Percentiles rank a stretch among this genome's conserved stretches.
Evolutionary conservation across 78 protist genomes (phyloP).

Genomic region (Polysphondylium violaceum): DNA sequence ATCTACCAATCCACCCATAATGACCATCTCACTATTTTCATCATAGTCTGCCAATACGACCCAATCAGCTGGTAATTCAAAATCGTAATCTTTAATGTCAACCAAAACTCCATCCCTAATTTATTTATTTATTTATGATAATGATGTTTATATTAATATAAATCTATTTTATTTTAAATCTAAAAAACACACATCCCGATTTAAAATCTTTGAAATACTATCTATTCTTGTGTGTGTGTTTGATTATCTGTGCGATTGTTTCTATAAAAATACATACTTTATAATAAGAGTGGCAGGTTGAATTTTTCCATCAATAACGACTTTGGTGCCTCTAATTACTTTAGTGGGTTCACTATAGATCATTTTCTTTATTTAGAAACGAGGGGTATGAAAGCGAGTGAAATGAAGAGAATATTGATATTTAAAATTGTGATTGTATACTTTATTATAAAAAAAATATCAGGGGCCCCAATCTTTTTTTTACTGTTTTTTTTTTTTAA

Average conservation of each 20-base stretch:
- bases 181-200: not conserved
- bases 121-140: not conserved
- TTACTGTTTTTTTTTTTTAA: too few species aligned
- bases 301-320: slow-evolving; percentile 11
- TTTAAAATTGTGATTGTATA: too few species aligned
- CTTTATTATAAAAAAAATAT: too few species aligned
- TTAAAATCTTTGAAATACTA: not conserved
- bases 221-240: not conserved
- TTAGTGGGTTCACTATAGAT: too few species aligned
- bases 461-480: too few species aligned
- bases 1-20: slow-evolving; percentile 83
- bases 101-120: slow-evolving; percentile 18
- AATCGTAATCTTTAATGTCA: slow-evolving; percentile 21
- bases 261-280: not conserved
- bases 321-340: slow-evolving; percentile 38
- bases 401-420: too few species aligned
- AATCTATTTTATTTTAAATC: not conserved
- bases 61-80: not conserved
- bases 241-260: not conserved
- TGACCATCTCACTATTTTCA: slow-evolving; percentile 2
- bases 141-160: not conserved
- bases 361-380: too few species aligned
- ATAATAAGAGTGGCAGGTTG: slow-evolving; percentile 23
- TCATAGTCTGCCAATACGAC: not conserved
- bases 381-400: too few species aligned